Evolutionary conservation across 176 grass and related monocot genomes (phyloP), one percentile per base, ranked within the genome.

Genomic region (Phragmites australis): DNA sequence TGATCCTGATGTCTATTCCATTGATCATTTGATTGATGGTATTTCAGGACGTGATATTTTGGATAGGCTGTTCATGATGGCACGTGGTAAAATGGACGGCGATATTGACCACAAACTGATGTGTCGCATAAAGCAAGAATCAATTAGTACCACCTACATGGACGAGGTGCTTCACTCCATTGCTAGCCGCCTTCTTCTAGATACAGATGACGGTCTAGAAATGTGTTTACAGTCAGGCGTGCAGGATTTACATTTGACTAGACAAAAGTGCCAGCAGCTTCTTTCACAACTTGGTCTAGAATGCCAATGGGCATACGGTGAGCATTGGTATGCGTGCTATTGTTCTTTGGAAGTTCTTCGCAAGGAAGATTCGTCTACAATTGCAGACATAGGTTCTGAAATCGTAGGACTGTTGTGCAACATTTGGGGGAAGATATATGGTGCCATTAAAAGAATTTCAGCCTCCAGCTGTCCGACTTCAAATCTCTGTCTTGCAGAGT

Each of bases 121-220:
- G 2, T 37, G 5, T 37, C 3, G 5, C 34, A 5, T 37, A 3
- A 0, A 5, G 0, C 0, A 12, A 0, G 9, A 4, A 8, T 1
- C 6, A 1, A 0, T 46, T 13, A 31, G 1, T 32, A 22, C 48
- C 9, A 22, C 18, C 16, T 37, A 12, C 10, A n/a, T n/a, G 18
- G 48, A 73, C 30, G 2, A 12, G 9, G 9, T 37, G 3, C 30
- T 73, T 21, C 70, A 39, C 19, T 34, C 29, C 5, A 32, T 73
- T 54, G 29, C 29, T 31, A 1, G 8, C 22, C 6, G 5, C 1
- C 26, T n/a, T 3, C 0, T 9, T 27, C 1, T 13, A 17, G 0
- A 26, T 46, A 1, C 2, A 3, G 1, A 63, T 19, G 3, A 19
- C 15, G 4, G 5, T 0, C 7, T n/a, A 8, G 18, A 10, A 9